phyloP scores from a whole-genome alignment of 768 basidiomycete species.

The Zangia roseola region DNA sequence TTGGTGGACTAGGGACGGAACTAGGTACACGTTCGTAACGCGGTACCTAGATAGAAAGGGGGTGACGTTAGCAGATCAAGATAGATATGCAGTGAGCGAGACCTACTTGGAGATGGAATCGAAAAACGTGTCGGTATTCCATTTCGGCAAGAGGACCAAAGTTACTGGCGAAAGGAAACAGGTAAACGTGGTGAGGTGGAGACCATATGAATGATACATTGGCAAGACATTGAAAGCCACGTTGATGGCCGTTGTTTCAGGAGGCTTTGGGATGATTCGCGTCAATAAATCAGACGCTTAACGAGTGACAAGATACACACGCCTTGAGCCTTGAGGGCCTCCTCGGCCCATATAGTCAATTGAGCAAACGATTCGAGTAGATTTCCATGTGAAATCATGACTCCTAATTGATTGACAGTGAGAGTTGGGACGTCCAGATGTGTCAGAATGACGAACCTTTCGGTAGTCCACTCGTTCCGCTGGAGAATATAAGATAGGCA shows the following conservation, averaged over 20 bases:
- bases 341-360: conserved; percentile 28
- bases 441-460: conserved; percentile 49
- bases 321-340: conserved; percentile 32
- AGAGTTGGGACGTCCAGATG: neutral
- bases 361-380: conserved; percentile 46
- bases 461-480: conserved; percentile 73
- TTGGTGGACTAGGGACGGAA: conserved; percentile 67
- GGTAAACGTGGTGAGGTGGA: conserved; percentile 53
- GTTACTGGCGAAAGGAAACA: conserved; percentile 46
- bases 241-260: conserved; percentile 46
- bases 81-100: neutral
- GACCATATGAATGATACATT: conserved; percentile 64
- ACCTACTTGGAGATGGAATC: conserved; percentile 58
- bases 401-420: conserved; percentile 38
- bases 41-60: conserved; percentile 45
- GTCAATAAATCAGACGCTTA: neutral
- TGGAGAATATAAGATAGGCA: conserved; percentile 73
- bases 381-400: conserved; percentile 73
- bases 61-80: neutral
- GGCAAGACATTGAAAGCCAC: conserved; percentile 60
- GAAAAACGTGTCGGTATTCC: conserved; percentile 54
- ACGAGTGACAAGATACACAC: conserved; percentile 32
- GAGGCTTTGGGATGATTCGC: conserved; percentile 31
- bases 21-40: conserved; percentile 46
- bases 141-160: conserved; percentile 54